These are phyloP conservation scores for Diplosphaera chodatii DNA, from an alignment of 139 green algal genomes.

Conservation along the genomic window DNA sequence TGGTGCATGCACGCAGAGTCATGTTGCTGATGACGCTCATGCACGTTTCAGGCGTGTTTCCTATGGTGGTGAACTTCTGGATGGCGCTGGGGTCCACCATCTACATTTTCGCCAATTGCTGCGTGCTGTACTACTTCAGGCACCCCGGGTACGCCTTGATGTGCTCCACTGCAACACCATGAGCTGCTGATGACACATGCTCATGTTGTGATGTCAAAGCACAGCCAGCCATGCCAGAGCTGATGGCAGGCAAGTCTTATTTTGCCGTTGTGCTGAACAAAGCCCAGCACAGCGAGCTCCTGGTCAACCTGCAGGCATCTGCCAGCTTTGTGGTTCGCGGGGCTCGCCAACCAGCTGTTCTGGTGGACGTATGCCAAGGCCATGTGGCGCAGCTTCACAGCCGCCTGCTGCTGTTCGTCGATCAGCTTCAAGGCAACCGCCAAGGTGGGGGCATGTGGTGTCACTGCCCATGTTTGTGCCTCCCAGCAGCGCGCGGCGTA, in stretches of 20 bases:
- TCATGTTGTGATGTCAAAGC: too few relatives aligned
- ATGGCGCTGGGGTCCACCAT: slow-evolving; percentile 30
- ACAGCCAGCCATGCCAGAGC: too few relatives aligned
- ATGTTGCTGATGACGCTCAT: too few relatives aligned
- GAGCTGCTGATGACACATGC: too few relatives aligned
- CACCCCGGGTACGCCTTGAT: background rate
- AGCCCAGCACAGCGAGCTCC: too few relatives aligned
- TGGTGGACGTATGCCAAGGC: slow-evolving; percentile 33
- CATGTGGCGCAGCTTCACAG: background rate
- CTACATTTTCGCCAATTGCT: slow-evolving; percentile 30
- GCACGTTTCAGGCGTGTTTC: slow-evolving; percentile 37
- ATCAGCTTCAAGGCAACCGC: slow-evolving; percentile 33
- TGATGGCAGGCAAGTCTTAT: too few relatives aligned
- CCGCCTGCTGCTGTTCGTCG: slow-evolving; percentile 1
- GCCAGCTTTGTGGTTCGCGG: slow-evolving; percentile 29
- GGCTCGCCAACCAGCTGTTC: slow-evolving; percentile 22
- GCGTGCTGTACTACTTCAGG: slow-evolving; percentile 6
- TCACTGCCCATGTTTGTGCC: background rate
- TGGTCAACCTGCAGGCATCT: slow-evolving; percentile 20
- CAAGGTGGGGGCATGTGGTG: slow-evolving; percentile 6
- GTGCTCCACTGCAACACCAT: too few relatives aligned
- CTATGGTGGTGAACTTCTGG: slow-evolving; percentile 46
- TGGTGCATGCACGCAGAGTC: too few relatives aligned
- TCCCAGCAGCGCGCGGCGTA: background rate
- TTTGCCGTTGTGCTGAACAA: too few relatives aligned